Base-by-base conservation (phyloP, 2,329 filamentous ascomycete genomes). In the Calycina herbarum region DNA sequence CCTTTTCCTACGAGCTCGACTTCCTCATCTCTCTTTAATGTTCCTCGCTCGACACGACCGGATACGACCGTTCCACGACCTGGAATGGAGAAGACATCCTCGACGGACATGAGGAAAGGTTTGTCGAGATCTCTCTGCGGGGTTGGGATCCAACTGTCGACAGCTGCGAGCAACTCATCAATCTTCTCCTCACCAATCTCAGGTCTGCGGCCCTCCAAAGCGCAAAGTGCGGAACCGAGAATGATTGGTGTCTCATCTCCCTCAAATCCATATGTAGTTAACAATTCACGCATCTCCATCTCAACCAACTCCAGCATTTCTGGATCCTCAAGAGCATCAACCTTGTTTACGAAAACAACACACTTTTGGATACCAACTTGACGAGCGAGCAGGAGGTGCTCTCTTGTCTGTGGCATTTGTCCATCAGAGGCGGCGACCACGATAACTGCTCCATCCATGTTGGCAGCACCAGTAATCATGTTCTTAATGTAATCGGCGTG, bases 401-500 rank as follows among this genome's bases (percentile, higher is more conserved):
- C 95, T 82, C 95, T 88, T 72, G 95, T 99, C 87, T 99, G 96
- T 76, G 95, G 95, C 95, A 99, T 99, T 84, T 99, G 96, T 78
- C 95, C 95, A 79, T 99, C 95, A 45, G 93, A 97, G 73, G 95
- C 95, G 74, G 96, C 96, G 75, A 99, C 96, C 73, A 99, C 95
- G 76, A 99, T 97, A 78, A 99, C 94, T 76, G 95, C 94, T 76
- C 95, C 95, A 76, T 99, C 95, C 95, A 99, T 99, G 85, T 93
- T 96, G 76, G 96, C 94, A 70, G 95, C 94, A 89, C 95, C 95
- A 73, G 95, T 99, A 81, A 99, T 99, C 95, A 99, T 99, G 90
- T 99, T 99, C 89, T 99, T 99, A 85, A 99, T 98, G 86, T 99
- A 99, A 93, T 99, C 95, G 82, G 95, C 95, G 90, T 99, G 95